phyloP scores from a whole-genome alignment of 257 asterid species.

The Verbena officinalis region DNA sequence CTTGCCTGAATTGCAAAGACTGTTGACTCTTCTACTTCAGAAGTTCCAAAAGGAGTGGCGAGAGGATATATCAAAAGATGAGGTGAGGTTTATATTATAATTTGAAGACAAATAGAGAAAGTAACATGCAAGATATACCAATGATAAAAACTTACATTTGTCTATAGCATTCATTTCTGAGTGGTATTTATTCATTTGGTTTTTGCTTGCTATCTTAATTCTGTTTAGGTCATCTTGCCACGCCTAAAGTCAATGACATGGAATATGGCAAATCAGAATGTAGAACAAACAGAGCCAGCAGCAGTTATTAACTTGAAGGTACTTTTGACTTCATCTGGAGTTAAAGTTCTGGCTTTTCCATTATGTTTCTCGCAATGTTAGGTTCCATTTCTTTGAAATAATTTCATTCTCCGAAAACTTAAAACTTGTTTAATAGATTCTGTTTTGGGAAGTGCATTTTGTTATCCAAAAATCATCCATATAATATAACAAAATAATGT shows the following conservation, averaged over 20 bases:
- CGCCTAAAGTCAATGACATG: slow-evolving; percentile 45
- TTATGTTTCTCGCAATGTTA: slow-evolving; percentile 19
- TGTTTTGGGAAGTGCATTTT: no score
- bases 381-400: no score
- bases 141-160: background rate
- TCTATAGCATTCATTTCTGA: background rate
- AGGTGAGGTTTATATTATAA: slow-evolving; percentile 43
- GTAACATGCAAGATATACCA: background rate
- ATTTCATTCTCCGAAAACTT: no score
- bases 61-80: slow-evolving; percentile 62
- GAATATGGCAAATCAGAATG: slow-evolving; percentile 45
- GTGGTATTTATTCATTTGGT: background rate
- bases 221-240: slow-evolving; percentile 43
- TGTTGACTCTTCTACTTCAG: slow-evolving; percentile 65
- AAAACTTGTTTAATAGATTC: no score
- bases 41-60: slow-evolving; percentile 82
- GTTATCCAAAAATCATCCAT: no score
- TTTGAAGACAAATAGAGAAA: background rate
- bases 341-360: slow-evolving; percentile 4
- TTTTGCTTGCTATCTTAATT: slow-evolving; percentile 3
- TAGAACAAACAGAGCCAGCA: slow-evolving; percentile 38
- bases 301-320: slow-evolving; percentile 55
- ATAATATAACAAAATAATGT: no score
- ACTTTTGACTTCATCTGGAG: background rate
- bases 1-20: slow-evolving; percentile 70